phyloP scores from a whole-genome alignment of 306 rosid species.

The Prunus mume region DNA sequence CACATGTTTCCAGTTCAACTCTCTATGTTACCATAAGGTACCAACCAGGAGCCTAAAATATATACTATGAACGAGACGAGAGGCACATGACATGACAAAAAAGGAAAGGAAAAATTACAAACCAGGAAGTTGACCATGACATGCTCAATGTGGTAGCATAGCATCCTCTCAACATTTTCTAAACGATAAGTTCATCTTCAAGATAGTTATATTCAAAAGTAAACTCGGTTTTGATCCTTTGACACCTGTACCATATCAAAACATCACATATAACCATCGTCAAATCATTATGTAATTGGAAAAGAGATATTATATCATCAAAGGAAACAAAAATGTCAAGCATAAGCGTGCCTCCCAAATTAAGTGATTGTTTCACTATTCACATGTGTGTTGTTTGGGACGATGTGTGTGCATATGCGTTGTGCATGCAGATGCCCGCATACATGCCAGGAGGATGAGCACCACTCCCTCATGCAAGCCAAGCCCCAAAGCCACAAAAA shows the following conservation, averaged over 20 bases:
- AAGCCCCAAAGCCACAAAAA: too few relatives aligned
- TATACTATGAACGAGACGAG: too few relatives aligned
- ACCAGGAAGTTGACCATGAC: background rate
- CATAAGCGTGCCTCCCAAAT: background rate
- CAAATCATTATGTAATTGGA: background rate
- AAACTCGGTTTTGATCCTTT: constrained; percentile 90
- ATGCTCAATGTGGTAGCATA: background rate
- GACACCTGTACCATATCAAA: constrained; percentile 70
- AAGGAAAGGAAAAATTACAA: too few relatives aligned
- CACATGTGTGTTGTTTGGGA: background rate
- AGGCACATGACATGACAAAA: too few relatives aligned
- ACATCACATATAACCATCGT: background rate
- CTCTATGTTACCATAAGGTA: too few relatives aligned
- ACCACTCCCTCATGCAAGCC: too few relatives aligned
- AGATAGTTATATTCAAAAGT: constrained; percentile 93
- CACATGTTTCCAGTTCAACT: too few relatives aligned
- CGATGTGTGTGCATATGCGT: too few relatives aligned
- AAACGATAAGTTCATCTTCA: constrained; percentile 87
- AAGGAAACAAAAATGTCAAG: background rate
- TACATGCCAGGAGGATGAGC: too few relatives aligned
- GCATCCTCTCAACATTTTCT: constrained; percentile 34
- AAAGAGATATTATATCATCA: background rate
- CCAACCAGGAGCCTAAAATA: too few relatives aligned
- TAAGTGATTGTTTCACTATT: background rate
- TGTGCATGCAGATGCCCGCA: too few relatives aligned